Conservation (phyloP, 2,329 filamentous ascomycete genomes). For the Phialophora tarda region DNA sequence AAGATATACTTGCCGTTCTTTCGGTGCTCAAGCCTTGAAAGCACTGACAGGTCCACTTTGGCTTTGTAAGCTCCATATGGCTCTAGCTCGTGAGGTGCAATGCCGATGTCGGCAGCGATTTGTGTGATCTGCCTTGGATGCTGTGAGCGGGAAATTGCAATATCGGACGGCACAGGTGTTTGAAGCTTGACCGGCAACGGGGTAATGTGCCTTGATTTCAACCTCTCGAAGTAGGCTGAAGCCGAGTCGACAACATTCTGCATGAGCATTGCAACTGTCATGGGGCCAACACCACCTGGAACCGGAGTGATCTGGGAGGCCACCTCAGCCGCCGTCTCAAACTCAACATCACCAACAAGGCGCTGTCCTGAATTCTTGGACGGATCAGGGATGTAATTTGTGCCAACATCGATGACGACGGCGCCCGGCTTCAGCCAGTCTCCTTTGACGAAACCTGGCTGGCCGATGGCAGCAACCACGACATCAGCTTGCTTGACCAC, state of each 20-base stretch:
- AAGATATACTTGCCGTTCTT: constrained; percentile 89
- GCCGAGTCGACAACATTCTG: constrained; percentile 93
- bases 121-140: constrained; percentile 88
- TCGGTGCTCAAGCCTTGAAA: constrained; percentile 85
- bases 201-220: constrained; percentile 78
- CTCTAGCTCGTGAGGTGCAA: constrained; percentile 86
- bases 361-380: constrained; percentile 91
- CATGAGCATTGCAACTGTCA: constrained; percentile 98
- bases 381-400: constrained; percentile 89
- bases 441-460: constrained; percentile 85
- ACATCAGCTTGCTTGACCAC: constrained; percentile 86
- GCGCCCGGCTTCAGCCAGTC: constrained; percentile 93
- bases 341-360: constrained; percentile 95
- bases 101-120: constrained; percentile 84
- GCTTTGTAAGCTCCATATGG: constrained; percentile 95
- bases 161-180: constrained; percentile 90
- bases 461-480: constrained; percentile 88
- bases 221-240: constrained; percentile 77
- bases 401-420: constrained; percentile 97
- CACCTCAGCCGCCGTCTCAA: constrained; percentile 78
- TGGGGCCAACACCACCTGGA: constrained; percentile 93
- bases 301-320: constrained; percentile 95
- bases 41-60: constrained; percentile 82
- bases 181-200: constrained; percentile 82
- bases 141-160: constrained; percentile 86